phyloP scores from a whole-genome alignment of 345 rosid genomes.

The rapeseed (Brassica napus) region DNA sequence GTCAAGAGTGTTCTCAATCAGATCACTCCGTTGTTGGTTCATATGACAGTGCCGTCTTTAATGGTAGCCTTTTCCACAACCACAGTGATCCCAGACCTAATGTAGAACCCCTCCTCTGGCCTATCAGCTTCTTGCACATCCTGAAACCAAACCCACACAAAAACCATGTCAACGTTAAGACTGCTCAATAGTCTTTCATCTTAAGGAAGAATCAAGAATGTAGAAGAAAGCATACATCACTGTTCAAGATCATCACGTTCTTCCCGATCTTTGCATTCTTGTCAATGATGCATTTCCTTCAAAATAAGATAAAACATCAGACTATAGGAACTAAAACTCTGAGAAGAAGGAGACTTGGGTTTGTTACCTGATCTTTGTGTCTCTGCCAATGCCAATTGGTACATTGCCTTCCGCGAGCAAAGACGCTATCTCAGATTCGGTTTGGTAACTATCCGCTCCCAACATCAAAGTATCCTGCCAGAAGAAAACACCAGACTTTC shows the following conservation, averaged over 20 bases:
- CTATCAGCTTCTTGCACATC: constrained; percentile 87
- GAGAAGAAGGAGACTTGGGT: not conserved
- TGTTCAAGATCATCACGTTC: constrained; percentile 73
- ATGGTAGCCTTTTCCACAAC: constrained; percentile 83
- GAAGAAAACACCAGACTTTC: not conserved
- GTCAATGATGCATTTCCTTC: constrained; percentile 91
- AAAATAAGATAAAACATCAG: not conserved
- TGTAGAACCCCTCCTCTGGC: constrained; percentile 77
- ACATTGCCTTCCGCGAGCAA: constrained; percentile 81
- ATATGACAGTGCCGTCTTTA: constrained; percentile 74
- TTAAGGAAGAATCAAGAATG: not conserved
- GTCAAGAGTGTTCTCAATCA: not conserved
- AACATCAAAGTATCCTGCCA: constrained; percentile 84
- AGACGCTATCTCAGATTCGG: constrained; percentile 90
- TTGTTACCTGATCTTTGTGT: constrained; percentile 73
- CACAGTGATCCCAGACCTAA: constrained; percentile 75
- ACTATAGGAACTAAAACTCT: not conserved
- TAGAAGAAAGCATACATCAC: constrained; percentile 56
- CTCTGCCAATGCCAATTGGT: constrained; percentile 81
- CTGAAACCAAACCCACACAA: constrained; percentile 33
- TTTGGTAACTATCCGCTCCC: constrained; percentile 92
- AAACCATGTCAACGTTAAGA: not conserved
- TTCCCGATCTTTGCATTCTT: constrained; percentile 91
- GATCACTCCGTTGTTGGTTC: not conserved
- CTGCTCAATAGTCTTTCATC: too few relatives aligned